phyloP scores from a whole-genome alignment of 495 filamentous ascomycete species.

The Astrothelium subdiscretum region DNA sequence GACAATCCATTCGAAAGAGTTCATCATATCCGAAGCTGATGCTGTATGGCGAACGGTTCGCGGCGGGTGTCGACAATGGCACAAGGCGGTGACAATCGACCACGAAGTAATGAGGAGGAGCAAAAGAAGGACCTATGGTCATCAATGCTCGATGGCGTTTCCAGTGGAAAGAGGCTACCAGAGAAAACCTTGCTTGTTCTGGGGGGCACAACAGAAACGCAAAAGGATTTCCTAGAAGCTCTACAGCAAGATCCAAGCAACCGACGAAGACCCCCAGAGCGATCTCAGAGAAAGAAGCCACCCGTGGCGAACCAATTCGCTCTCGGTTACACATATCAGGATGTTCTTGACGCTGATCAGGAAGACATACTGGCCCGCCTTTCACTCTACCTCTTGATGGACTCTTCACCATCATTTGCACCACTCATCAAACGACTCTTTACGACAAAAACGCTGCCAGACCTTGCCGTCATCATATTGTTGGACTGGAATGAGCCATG shows the following conservation, averaged over 20 bases:
- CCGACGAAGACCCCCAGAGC: constrained; percentile 40
- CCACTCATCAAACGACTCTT: constrained; percentile 76
- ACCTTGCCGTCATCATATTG: constrained; percentile 78
- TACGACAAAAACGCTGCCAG: constrained; percentile 72
- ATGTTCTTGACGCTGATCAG: constrained; percentile 88
- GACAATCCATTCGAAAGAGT: no score
- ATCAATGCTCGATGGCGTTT: constrained; percentile 80
- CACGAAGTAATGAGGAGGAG: constrained; percentile 47
- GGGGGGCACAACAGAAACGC: constrained; percentile 78
- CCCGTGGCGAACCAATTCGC: constrained; percentile 90
- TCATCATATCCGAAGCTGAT: no score
- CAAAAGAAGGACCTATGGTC: constrained; percentile 88
- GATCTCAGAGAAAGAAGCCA: constrained; percentile 38
- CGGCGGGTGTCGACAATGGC: background rate
- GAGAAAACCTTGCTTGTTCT: constrained; percentile 86
- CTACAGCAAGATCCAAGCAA: constrained; percentile 52
- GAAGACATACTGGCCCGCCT: constrained; percentile 91
- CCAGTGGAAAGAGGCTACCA: constrained; percentile 78
- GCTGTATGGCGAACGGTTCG: background rate
- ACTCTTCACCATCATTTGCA: constrained; percentile 70
- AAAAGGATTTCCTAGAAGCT: constrained; percentile 80
- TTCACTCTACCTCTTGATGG: constrained; percentile 77
- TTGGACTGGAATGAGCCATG: constrained; percentile 90
- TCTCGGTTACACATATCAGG: constrained; percentile 88
- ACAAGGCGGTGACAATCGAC: constrained; percentile 30